Conservation (phyloP, 192 early-diverging fungal species). For the Coemansia reversa region DNA sequence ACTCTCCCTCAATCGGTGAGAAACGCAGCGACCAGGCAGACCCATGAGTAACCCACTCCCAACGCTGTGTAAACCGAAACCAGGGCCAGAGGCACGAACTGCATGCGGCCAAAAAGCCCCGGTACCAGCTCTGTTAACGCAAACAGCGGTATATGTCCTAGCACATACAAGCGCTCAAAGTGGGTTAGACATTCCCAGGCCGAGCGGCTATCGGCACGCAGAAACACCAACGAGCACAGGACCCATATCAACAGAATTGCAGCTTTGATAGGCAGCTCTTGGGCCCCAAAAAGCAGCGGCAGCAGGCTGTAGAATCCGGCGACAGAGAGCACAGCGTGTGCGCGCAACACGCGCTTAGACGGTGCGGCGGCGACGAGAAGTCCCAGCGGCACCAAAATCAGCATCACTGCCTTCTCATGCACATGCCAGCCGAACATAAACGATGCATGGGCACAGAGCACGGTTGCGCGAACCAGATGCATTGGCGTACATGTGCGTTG, state of each 20-base stretch:
- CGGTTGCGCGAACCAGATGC: constrained; percentile 67
- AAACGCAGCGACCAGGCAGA: constrained; percentile 49
- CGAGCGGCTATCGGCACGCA: constrained; percentile 15
- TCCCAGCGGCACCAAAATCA: constrained; percentile 59
- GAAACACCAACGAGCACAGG: constrained; percentile 26
- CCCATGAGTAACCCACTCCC: constrained; percentile 74
- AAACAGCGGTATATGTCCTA: constrained; percentile 40
- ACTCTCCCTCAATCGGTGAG: background rate
- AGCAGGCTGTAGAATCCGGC: constrained; percentile 50
- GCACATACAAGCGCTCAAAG: constrained; percentile 26
- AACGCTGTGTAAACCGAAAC: constrained; percentile 74
- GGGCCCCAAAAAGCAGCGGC: constrained; percentile 50
- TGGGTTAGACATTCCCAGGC: constrained; percentile 38
- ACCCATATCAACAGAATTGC: constrained; percentile 29
- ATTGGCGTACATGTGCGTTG: constrained; percentile 47
- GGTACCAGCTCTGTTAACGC: constrained; percentile 26
- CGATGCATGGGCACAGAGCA: constrained; percentile 80
- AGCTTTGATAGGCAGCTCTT: constrained; percentile 43
- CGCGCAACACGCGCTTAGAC: constrained; percentile 28
- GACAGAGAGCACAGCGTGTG: constrained; percentile 36
- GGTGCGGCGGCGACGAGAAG: constrained; percentile 34
- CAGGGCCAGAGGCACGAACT: constrained; percentile 81
- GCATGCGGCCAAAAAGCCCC: constrained; percentile 50
- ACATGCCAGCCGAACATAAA: constrained; percentile 99
- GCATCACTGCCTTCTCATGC: constrained; percentile 93